These are phyloP conservation scores for Gaultheria prostrata DNA, from an alignment of 148 eudicot genomes.

Conservation along the genomic window DNA sequence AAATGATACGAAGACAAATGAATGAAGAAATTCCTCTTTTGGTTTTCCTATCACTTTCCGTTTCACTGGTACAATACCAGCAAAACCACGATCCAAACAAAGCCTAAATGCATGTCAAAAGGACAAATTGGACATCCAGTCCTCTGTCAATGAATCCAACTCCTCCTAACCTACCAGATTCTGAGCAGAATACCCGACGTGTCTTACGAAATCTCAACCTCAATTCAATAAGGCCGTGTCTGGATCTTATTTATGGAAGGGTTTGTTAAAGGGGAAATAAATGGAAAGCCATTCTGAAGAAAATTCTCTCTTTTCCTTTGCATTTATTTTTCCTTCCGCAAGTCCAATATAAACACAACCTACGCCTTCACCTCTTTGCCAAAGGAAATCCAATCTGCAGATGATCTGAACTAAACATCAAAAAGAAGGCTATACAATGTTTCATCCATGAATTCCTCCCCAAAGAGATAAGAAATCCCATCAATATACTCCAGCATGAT, in stretches of 20 bases:
- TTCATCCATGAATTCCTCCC: constrained; percentile 3
- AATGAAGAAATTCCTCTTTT: background rate
- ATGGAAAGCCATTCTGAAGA: background rate
- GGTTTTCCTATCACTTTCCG: background rate
- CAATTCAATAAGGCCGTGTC: background rate
- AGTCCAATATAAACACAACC: background rate
- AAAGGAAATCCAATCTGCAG: constrained; percentile 11
- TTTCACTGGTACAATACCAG: background rate
- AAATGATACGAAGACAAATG: background rate
- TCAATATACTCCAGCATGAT: background rate
- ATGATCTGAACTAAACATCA: background rate
- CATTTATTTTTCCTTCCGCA: background rate
- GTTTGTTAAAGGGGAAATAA: background rate
- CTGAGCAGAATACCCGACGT: background rate
- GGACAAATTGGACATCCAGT: background rate
- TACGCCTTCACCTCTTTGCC: constrained; percentile 3
- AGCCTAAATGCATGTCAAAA: background rate
- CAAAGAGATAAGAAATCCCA: background rate
- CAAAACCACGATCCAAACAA: background rate
- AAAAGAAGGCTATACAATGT: constrained; percentile 4
- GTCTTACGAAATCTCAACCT: background rate
- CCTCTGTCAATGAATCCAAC: background rate
- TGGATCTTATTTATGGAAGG: background rate
- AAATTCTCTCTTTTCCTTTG: background rate
- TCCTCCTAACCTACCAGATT: background rate